Evolutionary conservation across 179 eudicot genomes (phyloP).

Genomic region (Sideroxylon spinosum): DNA sequence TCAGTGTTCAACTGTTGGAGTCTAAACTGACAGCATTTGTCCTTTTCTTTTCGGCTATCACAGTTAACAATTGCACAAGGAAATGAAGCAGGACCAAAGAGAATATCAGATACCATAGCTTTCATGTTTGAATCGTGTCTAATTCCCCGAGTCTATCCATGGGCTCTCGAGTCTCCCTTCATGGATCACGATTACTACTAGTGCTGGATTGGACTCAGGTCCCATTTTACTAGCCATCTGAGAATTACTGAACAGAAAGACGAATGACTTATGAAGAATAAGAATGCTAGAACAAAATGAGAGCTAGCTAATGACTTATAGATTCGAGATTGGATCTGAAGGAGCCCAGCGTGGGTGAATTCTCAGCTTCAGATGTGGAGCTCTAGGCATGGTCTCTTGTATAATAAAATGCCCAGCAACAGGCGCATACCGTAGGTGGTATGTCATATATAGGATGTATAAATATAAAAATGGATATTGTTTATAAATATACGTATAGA

Average conservation of each 20-base stretch:
- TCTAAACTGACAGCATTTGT: not conserved
- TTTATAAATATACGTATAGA: not conserved
- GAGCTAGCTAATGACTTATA: too few species aligned
- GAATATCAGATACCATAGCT: slow-evolving; percentile 73
- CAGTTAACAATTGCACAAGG: slow-evolving; percentile 77
- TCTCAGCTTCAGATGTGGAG: not conserved
- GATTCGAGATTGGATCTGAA: too few species aligned
- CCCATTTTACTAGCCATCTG: slow-evolving; percentile 49
- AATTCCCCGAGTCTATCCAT: slow-evolving; percentile 80
- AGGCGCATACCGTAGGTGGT: not conserved
- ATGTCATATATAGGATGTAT: not conserved
- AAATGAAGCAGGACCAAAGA: slow-evolving; percentile 61
- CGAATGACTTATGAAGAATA: not conserved
- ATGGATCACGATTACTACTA: slow-evolving; percentile 78
- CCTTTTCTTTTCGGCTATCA: not conserved
- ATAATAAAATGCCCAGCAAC: not conserved
- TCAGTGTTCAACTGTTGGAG: not conserved
- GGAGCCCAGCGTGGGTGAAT: slow-evolving; percentile 5
- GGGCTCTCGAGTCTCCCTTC: slow-evolving; percentile 84
- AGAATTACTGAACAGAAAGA: not conserved
- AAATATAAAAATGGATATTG: not conserved
- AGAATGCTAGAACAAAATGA: too few species aligned
- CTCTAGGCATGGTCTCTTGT: not conserved
- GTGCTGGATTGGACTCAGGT: slow-evolving; percentile 86
- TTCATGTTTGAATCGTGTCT: slow-evolving; percentile 96